Base-by-base conservation (phyloP, 768 basidiomycete genomes). In the Rhizopogon vinicolor region DNA sequence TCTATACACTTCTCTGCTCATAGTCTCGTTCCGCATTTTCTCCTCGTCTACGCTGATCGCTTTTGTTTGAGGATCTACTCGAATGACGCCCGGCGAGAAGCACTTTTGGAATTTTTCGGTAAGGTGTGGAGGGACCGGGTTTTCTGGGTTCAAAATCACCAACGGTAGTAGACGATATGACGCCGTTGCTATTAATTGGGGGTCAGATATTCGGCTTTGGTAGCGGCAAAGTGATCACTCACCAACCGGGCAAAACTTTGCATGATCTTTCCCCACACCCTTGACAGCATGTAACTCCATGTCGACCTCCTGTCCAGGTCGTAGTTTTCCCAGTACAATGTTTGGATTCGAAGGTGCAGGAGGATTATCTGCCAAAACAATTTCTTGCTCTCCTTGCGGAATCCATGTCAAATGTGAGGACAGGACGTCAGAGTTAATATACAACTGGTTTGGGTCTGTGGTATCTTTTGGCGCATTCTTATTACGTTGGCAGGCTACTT, bases 241-340 rank as follows among this genome's bases (percentile, higher is more conserved):
- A 91, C 94, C 93, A 51, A 98, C 97, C 31, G 97, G 94, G 55
- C 84, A 91, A 69, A 91, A 99, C 68, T 99, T 99, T 44, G 97
- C 94, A 63, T 99, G 96, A 58, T 95, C 93, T 64, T 91, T 91
- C 14, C 94, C 94, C 14, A 91, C 83, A 13, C 93, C 91, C 64
- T 98, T 98, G 58, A 94, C 76, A 19, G 93, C 95, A 64, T 98
- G 94, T 54, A 95, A 64, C 63, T 93, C 89, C 74, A 91, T 82
- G 41, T 91, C 80, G 41, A 99, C 75, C 49, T 80, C 78, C 71
- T 99, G 97, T 5, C 95, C 96, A 0, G 96, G 96, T 44, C 95
- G 78, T 51, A 98, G 74, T 68, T 98, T 98, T 2, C 87, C 89
- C 28, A 99, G 75, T 29, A 98, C 87, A 55, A 97, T 94, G 64